Conservation (phyloP, 371 early-diverging fungal genomes). For the Mucor plumbeus region DNA sequence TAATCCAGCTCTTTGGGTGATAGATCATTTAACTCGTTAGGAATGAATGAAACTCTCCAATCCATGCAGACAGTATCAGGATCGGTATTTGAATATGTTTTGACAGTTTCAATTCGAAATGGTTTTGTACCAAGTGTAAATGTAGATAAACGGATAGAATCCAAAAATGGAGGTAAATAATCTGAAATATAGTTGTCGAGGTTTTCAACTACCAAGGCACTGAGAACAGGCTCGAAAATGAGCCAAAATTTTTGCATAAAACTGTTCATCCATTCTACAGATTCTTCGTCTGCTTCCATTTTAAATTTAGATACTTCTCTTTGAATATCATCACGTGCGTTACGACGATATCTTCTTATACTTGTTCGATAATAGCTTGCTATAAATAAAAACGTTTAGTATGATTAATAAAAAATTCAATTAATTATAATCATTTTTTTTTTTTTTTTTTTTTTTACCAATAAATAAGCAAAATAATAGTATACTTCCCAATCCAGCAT, state of each 20-base stretch:
- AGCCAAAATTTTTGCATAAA: conserved; percentile 92
- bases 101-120: conserved; percentile 90
- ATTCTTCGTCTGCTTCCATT: conserved; percentile 73
- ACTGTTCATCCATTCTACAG: conserved; percentile 98
- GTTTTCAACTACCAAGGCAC: conserved; percentile 76
- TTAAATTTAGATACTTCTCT: conserved; percentile 61
- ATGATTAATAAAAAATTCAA: background rate
- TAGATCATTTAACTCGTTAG: conserved; percentile 78
- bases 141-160: conserved; percentile 89
- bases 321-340: conserved; percentile 74
- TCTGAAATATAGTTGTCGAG: conserved; percentile 80
- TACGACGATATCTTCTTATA: conserved; percentile 64
- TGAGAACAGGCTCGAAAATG: conserved; percentile 93
- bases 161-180: conserved; percentile 88
- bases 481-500: conserved; percentile 59
- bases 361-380: conserved; percentile 76
- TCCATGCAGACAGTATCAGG: conserved; percentile 93
- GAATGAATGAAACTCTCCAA: conserved; percentile 85
- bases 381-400: conserved; percentile 20
- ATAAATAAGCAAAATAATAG: conserved; percentile 54
- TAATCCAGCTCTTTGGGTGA: conserved; percentile 65
- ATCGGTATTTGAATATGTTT: conserved; percentile 74
- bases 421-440: background rate
- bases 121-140: conserved; percentile 98
- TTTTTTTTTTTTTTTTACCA: conserved; percentile 33